Base-by-base conservation (phyloP, 352 stramenopile genomes). In the Globisporangium uncinulatum region DNA sequence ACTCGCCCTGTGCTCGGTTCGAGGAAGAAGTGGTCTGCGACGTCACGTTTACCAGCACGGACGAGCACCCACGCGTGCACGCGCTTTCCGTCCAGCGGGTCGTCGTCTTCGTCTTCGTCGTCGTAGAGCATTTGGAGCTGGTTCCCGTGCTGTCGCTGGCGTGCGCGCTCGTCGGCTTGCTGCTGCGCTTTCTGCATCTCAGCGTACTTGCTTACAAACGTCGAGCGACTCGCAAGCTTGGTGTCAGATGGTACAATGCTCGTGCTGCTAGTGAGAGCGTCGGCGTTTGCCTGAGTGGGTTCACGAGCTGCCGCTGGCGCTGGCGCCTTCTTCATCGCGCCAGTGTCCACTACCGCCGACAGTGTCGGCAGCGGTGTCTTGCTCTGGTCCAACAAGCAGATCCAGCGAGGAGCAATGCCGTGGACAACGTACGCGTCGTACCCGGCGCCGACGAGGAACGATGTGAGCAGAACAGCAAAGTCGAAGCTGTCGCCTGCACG, bases 341-440 rank as follows among this genome's bases (percentile, higher is more conserved):
- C 70, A 52, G 89, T 70, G 37, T 89, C 75, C 0, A 83, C 59
- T 29, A 29, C 24, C 24, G 24, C 4, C 2, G 78, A 60, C 19
- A 89, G 65, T 14, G 76, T 62, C 0, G 89, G 86, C 32, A 91
- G 82, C 10, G 66, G 57, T 11, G 80, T 87, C 19, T 87, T 78
- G 48, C 74, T 95, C 59, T 97, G 89, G 67, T 98, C 93, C n/a
- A 95, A 56, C 0, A 97, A 63, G 53, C 89, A 96, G 24, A 98
- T 83, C 77, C 87, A 97, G 4, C 65, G 67, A 11, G 92, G 89
- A 4, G 91, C 93, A 13, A 74, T 63, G 2, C 96, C 96, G 37
- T 93, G 76, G 7, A 98, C 92, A 11, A 98, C 89, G 61, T 97
- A 98, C 3, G 95, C 95, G 59, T 99, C 95, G 63, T 98, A 98